phyloP scores from a whole-genome alignment of 768 basidiomycete genomes.

The Sporobolomyces pararoseus region DNA sequence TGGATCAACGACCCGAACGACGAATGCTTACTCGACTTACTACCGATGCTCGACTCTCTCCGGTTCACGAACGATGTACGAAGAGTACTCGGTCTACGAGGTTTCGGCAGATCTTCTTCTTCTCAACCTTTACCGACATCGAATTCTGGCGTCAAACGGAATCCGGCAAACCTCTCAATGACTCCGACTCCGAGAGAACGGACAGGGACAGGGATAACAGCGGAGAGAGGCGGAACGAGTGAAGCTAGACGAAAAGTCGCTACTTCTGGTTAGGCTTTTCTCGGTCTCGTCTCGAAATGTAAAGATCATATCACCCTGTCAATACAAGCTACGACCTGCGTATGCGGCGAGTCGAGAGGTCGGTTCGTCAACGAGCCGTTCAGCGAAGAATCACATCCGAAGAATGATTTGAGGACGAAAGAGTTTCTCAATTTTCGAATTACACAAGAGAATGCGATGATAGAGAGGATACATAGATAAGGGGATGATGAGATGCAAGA shows the following conservation, averaged over 20 bases:
- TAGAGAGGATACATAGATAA: neutral
- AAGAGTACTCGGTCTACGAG: constrained; percentile 71
- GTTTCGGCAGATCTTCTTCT: constrained; percentile 45
- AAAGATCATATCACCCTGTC: neutral
- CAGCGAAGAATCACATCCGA: no score
- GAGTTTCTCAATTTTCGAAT: no score
- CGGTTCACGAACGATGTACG: constrained; percentile 95
- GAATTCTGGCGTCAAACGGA: neutral
- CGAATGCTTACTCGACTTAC: constrained; percentile 88
- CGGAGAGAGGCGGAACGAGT: neutral
- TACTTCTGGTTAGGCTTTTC: neutral
- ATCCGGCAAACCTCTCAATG: neutral
- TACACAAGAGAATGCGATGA: no score
- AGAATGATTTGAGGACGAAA: no score
- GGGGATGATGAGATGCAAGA: neutral
- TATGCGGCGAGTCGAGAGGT: neutral
- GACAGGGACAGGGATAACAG: neutral
- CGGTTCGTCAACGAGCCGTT: no score
- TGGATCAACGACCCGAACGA: constrained; percentile 98
- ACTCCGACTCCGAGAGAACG: neutral
- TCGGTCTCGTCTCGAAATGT: no score
- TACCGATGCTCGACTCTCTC: constrained; percentile 91
- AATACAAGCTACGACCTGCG: no score
- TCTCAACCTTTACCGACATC: neutral
- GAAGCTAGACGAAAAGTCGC: neutral